Percentiles rank a stretch among this genome's conserved stretches.
Evolutionary conservation across 257 asterid genomes (phyloP).

Genomic region (Nicotiana otophora): DNA sequence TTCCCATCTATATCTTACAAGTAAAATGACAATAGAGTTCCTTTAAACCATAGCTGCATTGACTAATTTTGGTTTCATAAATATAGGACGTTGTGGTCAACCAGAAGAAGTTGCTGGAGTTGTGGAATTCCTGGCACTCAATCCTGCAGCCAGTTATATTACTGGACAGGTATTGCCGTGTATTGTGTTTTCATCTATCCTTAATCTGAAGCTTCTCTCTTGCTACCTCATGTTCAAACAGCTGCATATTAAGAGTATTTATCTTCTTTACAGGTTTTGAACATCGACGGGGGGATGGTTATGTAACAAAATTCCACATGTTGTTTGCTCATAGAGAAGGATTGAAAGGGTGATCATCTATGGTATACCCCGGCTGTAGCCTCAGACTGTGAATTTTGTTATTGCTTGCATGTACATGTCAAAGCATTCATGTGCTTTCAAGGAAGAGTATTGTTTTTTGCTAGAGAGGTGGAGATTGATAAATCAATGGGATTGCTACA

Average conservation of each 20-base stretch:
- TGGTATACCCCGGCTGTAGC: background rate
- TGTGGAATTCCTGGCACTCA: conserved; percentile 36
- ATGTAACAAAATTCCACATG: conserved; percentile 36
- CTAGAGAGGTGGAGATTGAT: too few relatives aligned
- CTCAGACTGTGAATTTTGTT: background rate
- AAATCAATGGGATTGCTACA: too few relatives aligned
- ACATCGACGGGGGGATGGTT: conserved; percentile 95
- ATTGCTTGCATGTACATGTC: background rate
- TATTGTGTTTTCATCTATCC: background rate
- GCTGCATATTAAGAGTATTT: background rate
- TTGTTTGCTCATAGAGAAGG: background rate
- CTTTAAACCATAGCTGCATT: background rate
- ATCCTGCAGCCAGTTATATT: conserved; percentile 71
- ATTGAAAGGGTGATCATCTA: background rate
- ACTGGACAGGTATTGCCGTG: conserved; percentile 71
- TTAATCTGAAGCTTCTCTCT: background rate
- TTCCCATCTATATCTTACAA: background rate
- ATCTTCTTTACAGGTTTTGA: conserved; percentile 48
- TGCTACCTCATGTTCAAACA: background rate
- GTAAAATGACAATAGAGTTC: background rate
- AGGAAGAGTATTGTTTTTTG: too few relatives aligned
- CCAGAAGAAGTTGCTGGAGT: conserved; percentile 51
- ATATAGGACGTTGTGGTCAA: conserved; percentile 41
- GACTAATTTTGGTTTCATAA: background rate
- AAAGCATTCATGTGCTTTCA: background rate